Evolutionary conservation across 345 rosid species (phyloP), one percentile per base, ranked within the genome.

Genomic region (Bruguiera parviflora): DNA sequence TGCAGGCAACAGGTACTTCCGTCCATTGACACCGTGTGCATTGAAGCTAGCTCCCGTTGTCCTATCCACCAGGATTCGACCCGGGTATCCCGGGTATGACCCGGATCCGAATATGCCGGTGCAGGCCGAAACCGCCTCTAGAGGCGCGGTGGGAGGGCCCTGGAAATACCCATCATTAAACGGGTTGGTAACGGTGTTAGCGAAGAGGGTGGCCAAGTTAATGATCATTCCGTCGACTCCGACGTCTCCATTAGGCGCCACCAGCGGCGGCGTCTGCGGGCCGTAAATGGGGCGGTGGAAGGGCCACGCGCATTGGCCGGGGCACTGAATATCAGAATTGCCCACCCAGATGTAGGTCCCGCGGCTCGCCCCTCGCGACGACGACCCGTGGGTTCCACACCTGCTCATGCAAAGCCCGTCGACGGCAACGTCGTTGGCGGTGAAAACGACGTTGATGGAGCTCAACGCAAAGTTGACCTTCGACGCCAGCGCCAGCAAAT

Each of bases 241-340:
- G 0, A 89, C 96, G 82, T 94, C 96, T 8, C 97, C 96, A 80
- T 84, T 94, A 11, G 98, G 98, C 0, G 98, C 81, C 0, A 87
- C 79, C 31, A 91, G 59, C 29, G 98, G 97, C 29, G 97, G 95
- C 0, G 91, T 77, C 71, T 91, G 98, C 0, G 96, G 96, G 29
- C 98, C 97, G 72, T 93, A 88, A 0, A 91, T 68, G 6, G 97
- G 98, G 82, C 89, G 98, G 71, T 93, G 98, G 51, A 93, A 93
- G n/a, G 97, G 98, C 98, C 98, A 89, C 6, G 96, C 97, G 65
- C 98, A 94, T 76, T 89, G 85, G 27, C 96, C 98, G 0, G 95
- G 90, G 57, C 98, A 94, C 85, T 85, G 95, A 4, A 77, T 57
- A 80, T 82, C 96, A 18, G 98, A 88, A 84, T 94, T 89, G 0